Evolutionary conservation across 176 grass and related monocot species (phyloP), one percentile per base, ranked within the genome.

Genomic region (Cymbopogon citratus): DNA sequence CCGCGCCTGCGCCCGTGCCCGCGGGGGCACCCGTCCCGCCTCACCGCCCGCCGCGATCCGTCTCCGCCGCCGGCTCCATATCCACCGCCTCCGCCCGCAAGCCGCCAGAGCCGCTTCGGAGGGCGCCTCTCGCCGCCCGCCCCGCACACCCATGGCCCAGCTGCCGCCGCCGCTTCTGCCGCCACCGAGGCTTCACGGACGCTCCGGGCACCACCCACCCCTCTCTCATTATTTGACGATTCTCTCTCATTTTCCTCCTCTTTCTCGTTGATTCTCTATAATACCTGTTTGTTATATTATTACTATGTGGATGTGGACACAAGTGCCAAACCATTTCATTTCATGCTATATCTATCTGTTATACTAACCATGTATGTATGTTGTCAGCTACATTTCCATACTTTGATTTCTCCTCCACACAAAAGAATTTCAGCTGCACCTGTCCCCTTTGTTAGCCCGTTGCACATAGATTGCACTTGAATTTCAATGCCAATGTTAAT

Each of bases 61-160:
- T 84, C 68, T 88, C 87, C 69, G 66, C 40, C 62, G 79, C 85
- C 9, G 72, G 71, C 16, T 86, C 91, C 71, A 75, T 89, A 29
- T 80, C 90, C 74, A 24, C 44, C 21, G 19, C 67, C 36, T 63
- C 76, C 25, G 15, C 69, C 15, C 91, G 85, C 73, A 95, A 95
- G 84, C 96, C 90, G 33, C 92, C 92, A 21, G 96, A 98, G 85
- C 92, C 96, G 36, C 88, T 98, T 18, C 86, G 92, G 43, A 85
- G 92, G 44, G 92, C 96, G 96, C 85, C 91, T 98, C 79, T 98
- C 92, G 18, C 92, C 92, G 36, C 87, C 88, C 44, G 79, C 96
- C 3, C 78, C 88, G 12, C 92, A 93, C 78, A 89, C 76, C 66
- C 92, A 98, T 70, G 92, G 71, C 63, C 81, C 92, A 25, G 84